A percentile compares a stretch with the other conserved stretches of the same genome.
phyloP scores from a whole-genome alignment of 805 yeast species.

The Ogataea haglerorum region DNA sequence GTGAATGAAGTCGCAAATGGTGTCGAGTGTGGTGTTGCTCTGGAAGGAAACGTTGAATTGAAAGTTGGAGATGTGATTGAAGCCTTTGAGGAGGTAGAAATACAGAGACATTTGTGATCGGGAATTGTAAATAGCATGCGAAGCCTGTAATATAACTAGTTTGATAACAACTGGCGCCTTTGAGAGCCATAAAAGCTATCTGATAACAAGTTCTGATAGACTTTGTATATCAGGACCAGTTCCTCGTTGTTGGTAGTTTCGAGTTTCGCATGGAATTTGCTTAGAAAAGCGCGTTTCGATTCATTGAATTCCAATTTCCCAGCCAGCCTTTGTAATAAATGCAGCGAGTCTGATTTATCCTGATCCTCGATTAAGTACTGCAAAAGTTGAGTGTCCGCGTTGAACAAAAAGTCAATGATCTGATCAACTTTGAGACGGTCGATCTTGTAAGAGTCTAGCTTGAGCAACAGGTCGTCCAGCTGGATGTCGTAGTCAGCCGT shows the following conservation, averaged over 20 bases:
- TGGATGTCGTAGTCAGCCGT: background rate
- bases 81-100: slow-evolving; percentile 62
- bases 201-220: slow-evolving; percentile 3
- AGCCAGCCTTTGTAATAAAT: slow-evolving; percentile 17
- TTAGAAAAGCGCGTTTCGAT: slow-evolving; percentile 21
- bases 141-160: slow-evolving; percentile 1
- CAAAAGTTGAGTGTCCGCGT: slow-evolving; percentile 6
- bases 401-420: slow-evolving; percentile 13
- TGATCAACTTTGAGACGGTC: slow-evolving; percentile 21
- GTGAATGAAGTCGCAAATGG: slow-evolving; percentile 77
- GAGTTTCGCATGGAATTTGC: slow-evolving; percentile 5
- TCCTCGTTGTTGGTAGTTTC: background rate
- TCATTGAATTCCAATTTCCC: slow-evolving; percentile 23
- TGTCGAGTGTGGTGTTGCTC: slow-evolving; percentile 82
- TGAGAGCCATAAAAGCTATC: slow-evolving; percentile 18
- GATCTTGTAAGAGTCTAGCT: slow-evolving; percentile 12
- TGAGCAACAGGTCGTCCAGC: slow-evolving; percentile 1
- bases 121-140: slow-evolving; percentile 8
- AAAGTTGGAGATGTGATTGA: slow-evolving; percentile 70
- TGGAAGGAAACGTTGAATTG: slow-evolving; percentile 39
- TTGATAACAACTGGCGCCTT: slow-evolving; percentile 6
- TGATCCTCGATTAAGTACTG: slow-evolving; percentile 7
- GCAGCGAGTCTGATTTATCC: background rate
- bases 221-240: background rate
- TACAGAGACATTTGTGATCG: slow-evolving; percentile 47